These are phyloP conservation scores for Fusarium floridanum DNA, from an alignment of 2,329 filamentous ascomycete genomes.

Conservation along the genomic window DNA sequence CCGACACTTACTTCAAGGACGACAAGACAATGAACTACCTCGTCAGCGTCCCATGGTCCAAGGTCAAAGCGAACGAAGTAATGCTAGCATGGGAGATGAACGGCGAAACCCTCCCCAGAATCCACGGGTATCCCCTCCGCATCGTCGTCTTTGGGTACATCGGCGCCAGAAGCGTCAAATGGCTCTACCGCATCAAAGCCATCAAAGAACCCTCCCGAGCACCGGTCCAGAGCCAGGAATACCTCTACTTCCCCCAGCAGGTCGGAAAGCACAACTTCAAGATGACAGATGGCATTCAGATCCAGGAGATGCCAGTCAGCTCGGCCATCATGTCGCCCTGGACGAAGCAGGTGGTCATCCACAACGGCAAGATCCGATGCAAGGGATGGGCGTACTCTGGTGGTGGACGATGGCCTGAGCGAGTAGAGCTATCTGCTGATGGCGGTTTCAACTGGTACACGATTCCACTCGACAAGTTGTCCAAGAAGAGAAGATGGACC, in stretches of 20 bases:
- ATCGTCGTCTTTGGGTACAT: constrained; percentile 75
- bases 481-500: constrained; percentile 71
- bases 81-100: constrained; percentile 81
- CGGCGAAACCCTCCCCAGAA: constrained; percentile 70
- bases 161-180: constrained; percentile 73
- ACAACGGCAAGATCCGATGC: constrained; percentile 69
- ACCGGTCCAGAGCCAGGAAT: constrained; percentile 74
- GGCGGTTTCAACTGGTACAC: constrained; percentile 75
- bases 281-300: constrained; percentile 72
- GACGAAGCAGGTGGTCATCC: constrained; percentile 71
- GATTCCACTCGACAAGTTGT: constrained; percentile 70
- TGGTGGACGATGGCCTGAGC: constrained; percentile 70
- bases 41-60: constrained; percentile 75
- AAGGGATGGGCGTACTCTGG: constrained; percentile 72
- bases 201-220: constrained; percentile 68
- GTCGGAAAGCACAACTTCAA: constrained; percentile 75
- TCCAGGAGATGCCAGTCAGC: constrained; percentile 79
- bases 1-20: constrained; percentile 81
- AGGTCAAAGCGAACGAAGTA: constrained; percentile 76
- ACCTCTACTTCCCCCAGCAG: constrained; percentile 77
- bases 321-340: constrained; percentile 75
- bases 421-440: constrained; percentile 74
- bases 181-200: constrained; percentile 73
- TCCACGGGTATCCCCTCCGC: constrained; percentile 75
- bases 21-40: constrained; percentile 74